Evolutionary conservation across 371 early-diverging fungal species (phyloP), one percentile per base, ranked within the genome.

Genomic region (Choanephora cucurbitarum): DNA sequence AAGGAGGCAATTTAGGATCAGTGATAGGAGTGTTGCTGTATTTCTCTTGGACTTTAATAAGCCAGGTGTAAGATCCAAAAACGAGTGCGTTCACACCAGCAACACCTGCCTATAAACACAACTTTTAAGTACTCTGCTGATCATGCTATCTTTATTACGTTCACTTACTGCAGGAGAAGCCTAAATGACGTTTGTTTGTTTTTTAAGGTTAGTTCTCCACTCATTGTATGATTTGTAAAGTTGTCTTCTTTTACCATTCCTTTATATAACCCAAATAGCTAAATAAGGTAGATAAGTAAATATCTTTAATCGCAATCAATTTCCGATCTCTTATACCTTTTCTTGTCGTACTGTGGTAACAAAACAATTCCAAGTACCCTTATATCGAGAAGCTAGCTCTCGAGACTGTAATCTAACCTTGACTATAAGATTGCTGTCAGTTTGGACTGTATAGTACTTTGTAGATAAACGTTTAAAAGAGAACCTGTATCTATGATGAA

Each of bases 321-420:
- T 10, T 56, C 17, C 14, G 17, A 28, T 37, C 15, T 18, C 32
- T 32, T 32, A 11, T 69, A 83, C 84, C 77, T 83, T 83, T 69
- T 86, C 86, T 63, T 83, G 78, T 45, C 67, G 72, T 17, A 86
- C 57, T 22, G 81, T 86, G 23, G 73, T 79, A 7, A 65, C 45
- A 57, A 86, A 79, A 54, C 86, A 86, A 60, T 86, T 72, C 78
- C 73, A 74, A 44, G 85, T 84, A 45, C 86, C 85, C 66, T 72
- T 72, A 49, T 86, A 86, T 34, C 72, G 62, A 33, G 80, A 57
- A 21, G 79, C 70, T 6, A 78, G 57, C 47, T 81, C 79, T 54
- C 77, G 75, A 47, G 82, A 76, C 44, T 82, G 84, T 49, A 84
- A 56, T 44, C 83, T 73, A 18, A 84, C 86, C 58, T 84, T 86